Percentiles rank a stretch among this genome's conserved stretches.
Evolutionary conservation across 345 rosid genomes (phyloP).

Genomic region (Syzygium oleosum): DNA sequence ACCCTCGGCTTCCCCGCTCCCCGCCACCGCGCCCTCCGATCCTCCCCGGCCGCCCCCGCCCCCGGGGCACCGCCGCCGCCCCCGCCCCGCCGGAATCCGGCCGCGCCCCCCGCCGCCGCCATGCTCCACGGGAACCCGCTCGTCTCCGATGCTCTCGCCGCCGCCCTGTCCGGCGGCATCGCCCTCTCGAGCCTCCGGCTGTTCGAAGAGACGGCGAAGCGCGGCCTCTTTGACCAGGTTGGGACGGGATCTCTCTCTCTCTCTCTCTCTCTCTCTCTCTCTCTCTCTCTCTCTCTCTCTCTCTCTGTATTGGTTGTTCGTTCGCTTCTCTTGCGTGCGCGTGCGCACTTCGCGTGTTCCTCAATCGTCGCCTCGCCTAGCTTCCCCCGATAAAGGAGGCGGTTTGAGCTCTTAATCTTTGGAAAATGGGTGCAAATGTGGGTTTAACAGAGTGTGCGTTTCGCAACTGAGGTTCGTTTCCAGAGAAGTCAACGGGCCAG

Average conservation of each 20-base stretch:
- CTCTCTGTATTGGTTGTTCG: background rate
- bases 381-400: background rate
- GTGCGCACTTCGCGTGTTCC: background rate
- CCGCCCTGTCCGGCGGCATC: background rate
- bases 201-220: background rate
- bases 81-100: background rate
- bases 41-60: background rate
- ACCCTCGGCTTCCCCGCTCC: background rate
- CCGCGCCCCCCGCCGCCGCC: background rate
- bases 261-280: background rate
- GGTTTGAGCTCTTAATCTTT: background rate
- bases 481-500: background rate
- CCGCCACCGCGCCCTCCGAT: background rate
- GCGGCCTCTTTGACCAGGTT: constrained; percentile 1
- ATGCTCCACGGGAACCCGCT: background rate
- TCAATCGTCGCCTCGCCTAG: background rate
- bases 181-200: background rate
- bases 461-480: background rate
- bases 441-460: background rate
- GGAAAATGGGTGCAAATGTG: background rate
- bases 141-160: background rate
- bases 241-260: background rate
- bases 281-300: no score
- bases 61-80: background rate
- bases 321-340: background rate